Conservation (phyloP, 495 filamentous ascomycete species). For the Daldinia concentrica region DNA sequence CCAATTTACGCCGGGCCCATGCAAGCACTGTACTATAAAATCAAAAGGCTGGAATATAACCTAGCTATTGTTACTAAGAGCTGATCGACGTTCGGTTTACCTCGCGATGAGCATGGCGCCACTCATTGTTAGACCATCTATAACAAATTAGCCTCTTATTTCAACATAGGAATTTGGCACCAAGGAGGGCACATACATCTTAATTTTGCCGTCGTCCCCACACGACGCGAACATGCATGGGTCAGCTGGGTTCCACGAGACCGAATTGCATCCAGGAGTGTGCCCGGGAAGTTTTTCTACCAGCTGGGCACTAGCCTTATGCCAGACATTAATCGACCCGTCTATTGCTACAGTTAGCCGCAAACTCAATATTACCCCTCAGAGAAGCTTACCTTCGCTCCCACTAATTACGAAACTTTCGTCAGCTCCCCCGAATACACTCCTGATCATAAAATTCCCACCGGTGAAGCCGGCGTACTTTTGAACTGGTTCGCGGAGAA, state of each 20-base stretch:
- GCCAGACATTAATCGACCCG: conserved; percentile 86
- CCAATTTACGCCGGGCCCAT: conserved; percentile 44
- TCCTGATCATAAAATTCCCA: conserved; percentile 78
- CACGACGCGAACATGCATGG: conserved; percentile 89
- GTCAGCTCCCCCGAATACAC: conserved; percentile 84
- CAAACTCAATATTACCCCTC: background rate
- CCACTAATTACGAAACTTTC: conserved; percentile 92
- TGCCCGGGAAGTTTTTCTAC: conserved; percentile 84
- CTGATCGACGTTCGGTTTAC: conserved; percentile 19
- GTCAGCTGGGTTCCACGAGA: conserved; percentile 87
- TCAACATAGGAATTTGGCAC: background rate
- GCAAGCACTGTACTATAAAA: conserved; percentile 36
- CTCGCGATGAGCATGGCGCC: conserved; percentile 25
- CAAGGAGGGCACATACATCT: conserved; percentile 72
- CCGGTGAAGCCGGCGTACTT: conserved; percentile 78
- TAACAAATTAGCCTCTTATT: conserved; percentile 21
- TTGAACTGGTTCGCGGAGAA: conserved; percentile 74
- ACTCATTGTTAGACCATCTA: conserved; percentile 48
- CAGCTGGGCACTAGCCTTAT: conserved; percentile 77
- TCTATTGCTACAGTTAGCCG: conserved; percentile 61
- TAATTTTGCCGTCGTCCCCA: conserved; percentile 85
- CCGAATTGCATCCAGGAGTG: conserved; percentile 81
- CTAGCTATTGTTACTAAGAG: conserved; percentile 11
- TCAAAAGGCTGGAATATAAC: conserved; percentile 21
- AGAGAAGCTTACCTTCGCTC: conserved; percentile 77